Evolutionary conservation across 2,329 filamentous ascomycete species (phyloP).

Genomic region (Pezicula radicicola): DNA sequence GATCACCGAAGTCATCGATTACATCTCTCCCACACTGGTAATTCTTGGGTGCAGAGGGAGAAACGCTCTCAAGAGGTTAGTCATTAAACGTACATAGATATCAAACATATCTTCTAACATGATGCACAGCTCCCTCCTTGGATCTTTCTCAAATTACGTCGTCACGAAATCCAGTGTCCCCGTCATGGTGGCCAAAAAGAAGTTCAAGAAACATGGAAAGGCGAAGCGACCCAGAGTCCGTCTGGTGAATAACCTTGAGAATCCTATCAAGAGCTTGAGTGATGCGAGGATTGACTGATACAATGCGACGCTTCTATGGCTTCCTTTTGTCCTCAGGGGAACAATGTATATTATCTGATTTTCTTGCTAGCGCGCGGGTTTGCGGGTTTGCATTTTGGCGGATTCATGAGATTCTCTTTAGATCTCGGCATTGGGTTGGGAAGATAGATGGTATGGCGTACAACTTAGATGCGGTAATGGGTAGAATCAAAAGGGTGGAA

Average conservation of each 20-base stretch:
- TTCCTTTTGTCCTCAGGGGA: too few species aligned
- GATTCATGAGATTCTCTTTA: too few species aligned
- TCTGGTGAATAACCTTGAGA: constrained; percentile 78
- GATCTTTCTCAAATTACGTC: constrained; percentile 95
- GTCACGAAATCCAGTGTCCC: constrained; percentile 96
- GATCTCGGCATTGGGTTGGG: too few species aligned
- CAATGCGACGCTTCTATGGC: neutral
- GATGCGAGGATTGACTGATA: constrained; percentile 70
- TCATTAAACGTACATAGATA: constrained; percentile 11
- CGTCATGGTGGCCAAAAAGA: constrained; percentile 96
- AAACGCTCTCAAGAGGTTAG: constrained; percentile 89
- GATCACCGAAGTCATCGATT: constrained; percentile 95
- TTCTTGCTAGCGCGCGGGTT: neutral
- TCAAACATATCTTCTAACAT: constrained; percentile 28
- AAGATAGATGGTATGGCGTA: too few species aligned
- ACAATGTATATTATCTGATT: neutral
- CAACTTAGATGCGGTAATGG: too few species aligned
- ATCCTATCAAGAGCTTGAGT: constrained; percentile 64
- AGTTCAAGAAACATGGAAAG: constrained; percentile 81
- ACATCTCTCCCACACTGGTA: constrained; percentile 85
- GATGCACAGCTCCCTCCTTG: constrained; percentile 73
- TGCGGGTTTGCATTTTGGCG: neutral
- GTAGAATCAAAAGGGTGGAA: too few species aligned
- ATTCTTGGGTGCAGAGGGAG: constrained; percentile 89
- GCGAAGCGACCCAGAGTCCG: constrained; percentile 68